phyloP scores from a whole-genome alignment of 2,329 filamentous ascomycete genomes.

The Stemphylium vesicarium region DNA sequence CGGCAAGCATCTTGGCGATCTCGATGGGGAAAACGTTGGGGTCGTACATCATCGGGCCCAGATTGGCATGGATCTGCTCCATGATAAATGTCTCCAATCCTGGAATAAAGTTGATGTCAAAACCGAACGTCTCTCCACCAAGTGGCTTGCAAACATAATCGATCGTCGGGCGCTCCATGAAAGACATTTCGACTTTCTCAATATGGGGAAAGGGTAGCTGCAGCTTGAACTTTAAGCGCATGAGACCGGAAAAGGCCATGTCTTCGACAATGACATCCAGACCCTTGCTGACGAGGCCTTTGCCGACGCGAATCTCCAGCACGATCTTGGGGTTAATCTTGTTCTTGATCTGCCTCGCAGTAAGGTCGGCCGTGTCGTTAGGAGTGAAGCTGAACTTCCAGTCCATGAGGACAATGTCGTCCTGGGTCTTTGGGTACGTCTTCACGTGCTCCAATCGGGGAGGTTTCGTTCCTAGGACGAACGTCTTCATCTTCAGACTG shows the following conservation, averaged over 20 bases:
- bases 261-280: constrained; percentile 97
- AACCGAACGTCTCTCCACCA: constrained; percentile 92
- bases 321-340: constrained; percentile 98
- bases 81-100: constrained; percentile 92
- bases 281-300: constrained; percentile 96
- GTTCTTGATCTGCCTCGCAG: constrained; percentile 84
- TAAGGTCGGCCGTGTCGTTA: constrained; percentile 92
- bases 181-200: constrained; percentile 93
- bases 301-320: constrained; percentile 91
- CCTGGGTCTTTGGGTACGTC: constrained; percentile 93
- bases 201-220: constrained; percentile 96
- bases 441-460: constrained; percentile 97
- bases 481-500: constrained; percentile 90
- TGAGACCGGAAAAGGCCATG: constrained; percentile 93
- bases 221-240: constrained; percentile 97
- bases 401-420: constrained; percentile 97
- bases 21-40: constrained; percentile 99
- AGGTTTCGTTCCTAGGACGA: constrained; percentile 92
- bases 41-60: constrained; percentile 96
- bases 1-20: constrained; percentile 96
- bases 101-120: constrained; percentile 99
- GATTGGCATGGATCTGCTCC: constrained; percentile 92
- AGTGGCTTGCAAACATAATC: constrained; percentile 98
- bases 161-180: constrained; percentile 84
- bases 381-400: constrained; percentile 99